These are phyloP conservation scores for Circinella minor DNA, from an alignment of 371 early-diverging fungal species.

Conservation along the genomic window DNA sequence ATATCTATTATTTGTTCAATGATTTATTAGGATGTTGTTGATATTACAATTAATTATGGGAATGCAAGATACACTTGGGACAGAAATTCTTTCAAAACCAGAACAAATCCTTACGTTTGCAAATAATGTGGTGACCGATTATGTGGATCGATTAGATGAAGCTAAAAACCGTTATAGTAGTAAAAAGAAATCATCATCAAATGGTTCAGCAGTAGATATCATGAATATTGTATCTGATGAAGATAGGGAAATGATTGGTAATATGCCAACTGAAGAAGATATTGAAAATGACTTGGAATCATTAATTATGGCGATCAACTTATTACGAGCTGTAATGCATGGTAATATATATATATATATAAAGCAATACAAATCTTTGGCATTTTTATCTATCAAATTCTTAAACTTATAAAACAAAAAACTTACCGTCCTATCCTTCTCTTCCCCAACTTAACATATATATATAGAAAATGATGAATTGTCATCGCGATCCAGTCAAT, in stretches of 20 bases:
- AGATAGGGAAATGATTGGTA: slow-evolving; percentile 33
- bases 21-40: slow-evolving; percentile 51
- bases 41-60: slow-evolving; percentile 63
- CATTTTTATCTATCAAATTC: neutral
- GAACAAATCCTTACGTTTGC: slow-evolving; percentile 81
- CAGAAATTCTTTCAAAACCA: slow-evolving; percentile 77
- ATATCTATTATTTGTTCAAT: neutral
- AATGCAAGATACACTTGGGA: slow-evolving; percentile 75
- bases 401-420: too few species aligned
- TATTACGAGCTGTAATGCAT: slow-evolving; percentile 53
- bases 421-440: too few species aligned
- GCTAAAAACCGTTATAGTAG: slow-evolving; percentile 13
- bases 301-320: slow-evolving; percentile 42
- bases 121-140: slow-evolving; percentile 64
- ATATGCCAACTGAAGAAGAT: slow-evolving; percentile 56
- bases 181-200: neutral
- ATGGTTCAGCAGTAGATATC: slow-evolving; percentile 27
- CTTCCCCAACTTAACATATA: too few species aligned
- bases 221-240: slow-evolving; percentile 39
- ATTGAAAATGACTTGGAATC: slow-evolving; percentile 51
- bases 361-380: too few species aligned
- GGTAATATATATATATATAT: slow-evolving; percentile 33
- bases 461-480: slow-evolving; percentile 56
- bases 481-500: slow-evolving; percentile 48
- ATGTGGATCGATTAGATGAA: slow-evolving; percentile 31